Percentiles rank a stretch among this genome's conserved stretches.
phyloP scores from a whole-genome alignment of 2,329 filamentous ascomycete genomes.

The Pseudogymnoascus verrucosus region DNA sequence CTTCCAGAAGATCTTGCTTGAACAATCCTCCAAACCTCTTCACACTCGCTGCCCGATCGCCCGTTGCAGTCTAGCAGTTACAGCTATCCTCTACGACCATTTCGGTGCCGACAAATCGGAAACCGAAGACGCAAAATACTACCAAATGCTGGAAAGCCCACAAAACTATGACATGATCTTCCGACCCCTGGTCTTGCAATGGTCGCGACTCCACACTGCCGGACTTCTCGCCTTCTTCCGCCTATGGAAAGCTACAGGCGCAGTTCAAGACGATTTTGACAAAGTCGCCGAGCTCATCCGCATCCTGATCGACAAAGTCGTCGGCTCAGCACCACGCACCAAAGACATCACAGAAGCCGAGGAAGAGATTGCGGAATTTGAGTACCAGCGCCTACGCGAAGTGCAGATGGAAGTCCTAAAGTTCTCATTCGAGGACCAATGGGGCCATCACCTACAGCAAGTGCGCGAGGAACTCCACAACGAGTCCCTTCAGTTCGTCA shows the following conservation, averaged over 20 bases:
- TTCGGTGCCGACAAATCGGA: conserved; percentile 88
- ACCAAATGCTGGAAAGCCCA: conserved; percentile 64
- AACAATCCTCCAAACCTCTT: conserved; percentile 69
- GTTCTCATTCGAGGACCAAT: conserved; percentile 85
- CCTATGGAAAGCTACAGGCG: conserved; percentile 85
- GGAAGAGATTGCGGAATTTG: conserved; percentile 78
- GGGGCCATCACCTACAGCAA: conserved; percentile 82
- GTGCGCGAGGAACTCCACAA: conserved; percentile 87
- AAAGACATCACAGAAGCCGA: conserved; percentile 83
- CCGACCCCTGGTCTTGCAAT: conserved; percentile 80
- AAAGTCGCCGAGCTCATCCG: conserved; percentile 88
- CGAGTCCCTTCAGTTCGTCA: conserved; percentile 91
- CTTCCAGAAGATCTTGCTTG: conserved; percentile 84
- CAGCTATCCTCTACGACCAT: conserved; percentile 83
- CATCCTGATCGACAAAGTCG: conserved; percentile 81
- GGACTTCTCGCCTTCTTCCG: conserved; percentile 82
- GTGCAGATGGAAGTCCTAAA: conserved; percentile 92
- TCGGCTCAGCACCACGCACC: conserved; percentile 71
- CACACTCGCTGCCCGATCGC: conserved; percentile 79
- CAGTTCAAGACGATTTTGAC: conserved; percentile 77
- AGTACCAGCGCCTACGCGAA: conserved; percentile 68
- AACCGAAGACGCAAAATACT: conserved; percentile 67
- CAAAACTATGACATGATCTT: conserved; percentile 82
- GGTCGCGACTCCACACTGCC: conserved; percentile 82
- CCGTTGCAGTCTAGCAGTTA: conserved; percentile 77